Conservation (phyloP, 768 basidiomycete genomes). For the Termitomyces heimii region DNA sequence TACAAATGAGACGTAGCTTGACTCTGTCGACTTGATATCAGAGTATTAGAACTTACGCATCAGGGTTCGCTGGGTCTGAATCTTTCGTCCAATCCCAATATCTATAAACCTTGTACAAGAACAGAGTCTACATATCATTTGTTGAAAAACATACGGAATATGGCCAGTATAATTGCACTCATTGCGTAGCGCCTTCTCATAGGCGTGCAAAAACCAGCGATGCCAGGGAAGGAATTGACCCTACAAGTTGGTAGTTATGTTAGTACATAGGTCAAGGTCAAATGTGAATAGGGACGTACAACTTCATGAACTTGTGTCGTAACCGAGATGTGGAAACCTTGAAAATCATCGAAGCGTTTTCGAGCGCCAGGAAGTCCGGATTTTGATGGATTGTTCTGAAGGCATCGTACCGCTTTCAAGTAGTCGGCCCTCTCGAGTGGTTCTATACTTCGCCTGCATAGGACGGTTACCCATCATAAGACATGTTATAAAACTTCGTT, state of each 20-base stretch:
- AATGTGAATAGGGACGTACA: neutral
- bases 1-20: constrained; percentile 8
- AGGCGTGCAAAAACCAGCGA: constrained; percentile 18
- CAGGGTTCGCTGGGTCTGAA: constrained; percentile 14
- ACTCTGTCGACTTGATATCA: neutral
- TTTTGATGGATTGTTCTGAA: neutral
- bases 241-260: constrained; percentile 1
- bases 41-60: constrained; percentile 12
- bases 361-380: neutral
- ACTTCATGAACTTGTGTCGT: constrained; percentile 1
- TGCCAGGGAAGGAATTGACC: constrained; percentile 28
- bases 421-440: neutral
- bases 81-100: constrained; percentile 38
- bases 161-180: constrained; percentile 22
- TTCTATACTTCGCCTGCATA: neutral
- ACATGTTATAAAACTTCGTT: neutral
- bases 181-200: constrained; percentile 17
- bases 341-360: constrained; percentile 8
- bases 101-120: constrained; percentile 9
- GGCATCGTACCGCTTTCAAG: constrained; percentile 4
- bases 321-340: constrained; percentile 4
- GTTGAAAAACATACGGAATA: constrained; percentile 13
- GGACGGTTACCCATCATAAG: neutral
- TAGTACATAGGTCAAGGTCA: too few species aligned
- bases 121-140: neutral